A percentile compares a stretch with the other conserved stretches of the same genome.
Conservation (phyloP, 495 filamentous ascomycete species). For the Aspergillus heteromorphus region DNA sequence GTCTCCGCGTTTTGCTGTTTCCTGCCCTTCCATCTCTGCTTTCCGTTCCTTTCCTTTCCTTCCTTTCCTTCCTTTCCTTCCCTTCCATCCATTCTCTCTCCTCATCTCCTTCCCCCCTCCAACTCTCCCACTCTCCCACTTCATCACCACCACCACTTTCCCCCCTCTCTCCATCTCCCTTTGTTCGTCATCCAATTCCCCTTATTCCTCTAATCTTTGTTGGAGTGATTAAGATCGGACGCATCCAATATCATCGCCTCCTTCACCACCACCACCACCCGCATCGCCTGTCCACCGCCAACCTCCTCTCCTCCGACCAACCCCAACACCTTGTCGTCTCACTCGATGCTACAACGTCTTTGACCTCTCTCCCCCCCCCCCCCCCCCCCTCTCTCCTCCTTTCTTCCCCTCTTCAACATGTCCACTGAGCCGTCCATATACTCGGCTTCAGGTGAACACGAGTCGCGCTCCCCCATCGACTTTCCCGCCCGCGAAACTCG, state of each 20-base stretch:
- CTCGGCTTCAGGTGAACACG: constrained; percentile 20
- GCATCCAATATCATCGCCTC: neutral
- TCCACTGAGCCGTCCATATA: constrained; percentile 20
- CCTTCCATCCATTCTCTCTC: constrained; percentile 7
- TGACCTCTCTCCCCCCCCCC: constrained; percentile 26
- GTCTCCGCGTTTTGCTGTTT: constrained; percentile 5
- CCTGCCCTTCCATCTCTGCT: no score
- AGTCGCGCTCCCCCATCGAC: constrained; percentile 13
- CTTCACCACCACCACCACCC: constrained; percentile 8
- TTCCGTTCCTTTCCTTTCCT: neutral
- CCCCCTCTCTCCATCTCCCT: constrained; percentile 7
- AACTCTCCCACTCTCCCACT: constrained; percentile 7
- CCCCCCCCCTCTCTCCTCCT: constrained; percentile 34
- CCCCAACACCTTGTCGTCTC: constrained; percentile 8
- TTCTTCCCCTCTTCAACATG: constrained; percentile 16
- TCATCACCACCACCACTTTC: constrained; percentile 12
- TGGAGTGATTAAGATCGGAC: neutral
- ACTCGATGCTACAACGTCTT: constrained; percentile 14
- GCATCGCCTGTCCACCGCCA: no score
- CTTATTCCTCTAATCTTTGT: neutral
- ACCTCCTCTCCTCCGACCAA: neutral
- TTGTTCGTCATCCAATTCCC: neutral
- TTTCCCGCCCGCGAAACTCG: constrained; percentile 13
- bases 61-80: neutral
- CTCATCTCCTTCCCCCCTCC: constrained; percentile 12